Evolutionary conservation across 2,329 filamentous ascomycete genomes (phyloP).

Genomic region (Penicillium sp.): DNA sequence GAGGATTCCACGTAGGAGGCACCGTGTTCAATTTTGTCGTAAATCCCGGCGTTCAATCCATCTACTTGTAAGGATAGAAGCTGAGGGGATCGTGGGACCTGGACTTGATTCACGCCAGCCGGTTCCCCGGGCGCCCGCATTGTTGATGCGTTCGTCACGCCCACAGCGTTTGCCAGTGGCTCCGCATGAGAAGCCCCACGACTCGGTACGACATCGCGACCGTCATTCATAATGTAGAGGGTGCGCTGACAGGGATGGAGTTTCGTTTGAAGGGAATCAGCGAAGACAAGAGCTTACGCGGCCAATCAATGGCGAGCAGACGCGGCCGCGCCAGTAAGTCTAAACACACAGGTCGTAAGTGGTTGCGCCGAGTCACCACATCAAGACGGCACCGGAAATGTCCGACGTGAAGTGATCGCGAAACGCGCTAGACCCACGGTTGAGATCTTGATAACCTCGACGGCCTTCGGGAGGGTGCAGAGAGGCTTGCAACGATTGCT

Average conservation of each 20-base stretch:
- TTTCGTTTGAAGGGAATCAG: neutral
- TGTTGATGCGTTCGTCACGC: slow-evolving; percentile 16
- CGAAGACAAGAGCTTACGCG: slow-evolving; percentile 9
- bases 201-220: slow-evolving; percentile 11
- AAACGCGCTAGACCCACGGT: slow-evolving; percentile 11
- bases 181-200: slow-evolving; percentile 22
- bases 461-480: slow-evolving; percentile 9
- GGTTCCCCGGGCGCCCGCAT: slow-evolving; percentile 6
- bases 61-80: slow-evolving; percentile 23
- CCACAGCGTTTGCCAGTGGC: slow-evolving; percentile 18
- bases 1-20: slow-evolving; percentile 20
- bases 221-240: slow-evolving; percentile 20
- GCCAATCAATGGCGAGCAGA: slow-evolving; percentile 19
- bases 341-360: slow-evolving; percentile 19
- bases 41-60: slow-evolving; percentile 16
- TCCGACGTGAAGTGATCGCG: slow-evolving; percentile 19
- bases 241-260: neutral
- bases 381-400: slow-evolving; percentile 22
- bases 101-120: slow-evolving; percentile 13
- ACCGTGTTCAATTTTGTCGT: slow-evolving; percentile 10
- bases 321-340: slow-evolving; percentile 16
- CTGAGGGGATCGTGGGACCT: slow-evolving; percentile 22
- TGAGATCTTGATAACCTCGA: slow-evolving; percentile 18
- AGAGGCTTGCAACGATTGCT: slow-evolving; percentile 1
- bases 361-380: slow-evolving; percentile 25